Evolutionary conservation across 169 alveolate species (phyloP).

Genomic region (Nephromyces sp.): DNA sequence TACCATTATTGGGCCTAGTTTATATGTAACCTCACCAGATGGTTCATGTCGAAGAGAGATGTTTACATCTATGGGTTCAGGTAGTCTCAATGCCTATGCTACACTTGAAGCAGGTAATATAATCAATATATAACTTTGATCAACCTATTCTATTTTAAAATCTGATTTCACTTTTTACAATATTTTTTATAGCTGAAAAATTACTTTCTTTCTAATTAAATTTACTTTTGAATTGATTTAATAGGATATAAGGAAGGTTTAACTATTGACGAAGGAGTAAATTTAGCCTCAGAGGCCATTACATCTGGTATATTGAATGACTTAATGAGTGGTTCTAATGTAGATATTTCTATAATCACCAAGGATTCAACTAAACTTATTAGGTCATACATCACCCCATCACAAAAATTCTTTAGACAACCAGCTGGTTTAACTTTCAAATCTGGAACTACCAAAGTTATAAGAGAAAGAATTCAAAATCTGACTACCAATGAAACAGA

Average conservation of each 20-base stretch:
- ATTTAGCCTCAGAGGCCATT: slow-evolving; percentile 38
- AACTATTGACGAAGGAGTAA: slow-evolving; percentile 38
- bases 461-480: neutral
- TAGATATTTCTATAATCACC: slow-evolving; percentile 30
- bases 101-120: slow-evolving; percentile 75
- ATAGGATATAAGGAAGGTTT: slow-evolving; percentile 26
- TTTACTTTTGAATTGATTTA: too few species aligned
- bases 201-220: too few species aligned
- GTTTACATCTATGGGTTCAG: slow-evolving; percentile 94
- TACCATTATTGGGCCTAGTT: slow-evolving; percentile 86
- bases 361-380: slow-evolving; percentile 3
- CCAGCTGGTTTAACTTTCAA: neutral
- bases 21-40: slow-evolving; percentile 86
- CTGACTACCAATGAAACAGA: neutral
- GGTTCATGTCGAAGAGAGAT: slow-evolving; percentile 86
- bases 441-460: neutral
- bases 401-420: neutral
- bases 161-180: too few species aligned
- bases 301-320: slow-evolving; percentile 34
- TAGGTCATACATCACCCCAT: slow-evolving; percentile 4
- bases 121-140: neutral
- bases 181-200: too few species aligned
- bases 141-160: neutral
- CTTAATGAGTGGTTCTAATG: slow-evolving; percentile 36
- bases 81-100: slow-evolving; percentile 90